Conservation (phyloP, 1,284 basidiomycete genomes). For the Melampsora larici-populina region DNA sequence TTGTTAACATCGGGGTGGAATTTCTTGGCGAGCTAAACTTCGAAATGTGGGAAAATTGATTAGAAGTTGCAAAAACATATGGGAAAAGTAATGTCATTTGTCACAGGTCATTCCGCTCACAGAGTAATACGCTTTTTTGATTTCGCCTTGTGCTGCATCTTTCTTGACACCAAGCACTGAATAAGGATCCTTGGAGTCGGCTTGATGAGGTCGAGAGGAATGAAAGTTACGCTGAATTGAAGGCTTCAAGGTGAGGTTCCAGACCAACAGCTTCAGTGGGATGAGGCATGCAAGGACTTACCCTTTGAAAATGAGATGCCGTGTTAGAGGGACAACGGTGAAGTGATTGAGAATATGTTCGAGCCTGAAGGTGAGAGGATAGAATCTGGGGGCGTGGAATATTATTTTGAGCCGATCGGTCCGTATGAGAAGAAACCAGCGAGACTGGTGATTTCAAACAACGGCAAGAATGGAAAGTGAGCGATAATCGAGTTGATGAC, state of each 20-base stretch:
- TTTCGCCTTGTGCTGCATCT: constrained; percentile 79
- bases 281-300: too few relatives aligned
- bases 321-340: too few relatives aligned
- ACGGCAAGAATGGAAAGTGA: neutral
- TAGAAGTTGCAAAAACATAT: neutral
- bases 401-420: too few relatives aligned
- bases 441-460: neutral
- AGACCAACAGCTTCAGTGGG: too few relatives aligned
- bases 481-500: neutral
- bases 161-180: constrained; percentile 79
- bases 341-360: too few relatives aligned
- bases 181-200: constrained; percentile 80
- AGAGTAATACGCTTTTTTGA: constrained; percentile 94
- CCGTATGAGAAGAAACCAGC: neutral
- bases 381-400: too few relatives aligned
- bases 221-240: constrained; percentile 60
- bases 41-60: constrained; percentile 20
- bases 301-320: too few relatives aligned
- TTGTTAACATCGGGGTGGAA: constrained; percentile 97
- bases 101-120: constrained; percentile 59
- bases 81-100: neutral
- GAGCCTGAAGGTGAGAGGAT: too few relatives aligned
- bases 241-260: too few relatives aligned
- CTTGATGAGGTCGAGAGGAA: constrained; percentile 61
- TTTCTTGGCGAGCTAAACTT: constrained; percentile 81